phyloP scores from a whole-genome alignment of 2,329 filamentous ascomycete genomes.

The Scedosporium dehoogii region DNA sequence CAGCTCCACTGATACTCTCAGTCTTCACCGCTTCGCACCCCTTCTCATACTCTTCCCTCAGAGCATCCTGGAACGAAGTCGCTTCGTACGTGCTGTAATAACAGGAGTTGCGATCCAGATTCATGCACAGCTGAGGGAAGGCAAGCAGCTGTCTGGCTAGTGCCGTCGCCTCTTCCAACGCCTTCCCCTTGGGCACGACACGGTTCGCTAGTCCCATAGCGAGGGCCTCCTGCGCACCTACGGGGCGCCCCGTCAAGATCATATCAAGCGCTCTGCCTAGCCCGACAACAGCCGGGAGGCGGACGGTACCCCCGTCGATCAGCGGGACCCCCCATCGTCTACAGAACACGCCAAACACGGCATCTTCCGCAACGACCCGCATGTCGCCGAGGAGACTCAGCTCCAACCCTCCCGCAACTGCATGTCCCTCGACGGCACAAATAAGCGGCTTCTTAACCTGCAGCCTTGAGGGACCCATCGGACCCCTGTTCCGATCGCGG shows the following conservation, averaged over 20 bases:
- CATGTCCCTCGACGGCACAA: slow-evolving; percentile 38
- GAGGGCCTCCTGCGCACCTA: slow-evolving; percentile 38
- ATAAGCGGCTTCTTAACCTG: slow-evolving; percentile 41
- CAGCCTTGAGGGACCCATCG: slow-evolving; percentile 43
- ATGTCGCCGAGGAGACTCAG: slow-evolving; percentile 38
- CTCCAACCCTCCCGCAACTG: slow-evolving; percentile 43
- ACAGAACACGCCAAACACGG: slow-evolving; percentile 41
- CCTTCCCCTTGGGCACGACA: slow-evolving; percentile 38
- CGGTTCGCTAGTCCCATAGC: slow-evolving; percentile 42
- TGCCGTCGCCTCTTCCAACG: slow-evolving; percentile 34
- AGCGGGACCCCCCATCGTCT: slow-evolving; percentile 29
- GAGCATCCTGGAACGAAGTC: slow-evolving; percentile 36
- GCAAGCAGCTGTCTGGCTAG: slow-evolving; percentile 34
- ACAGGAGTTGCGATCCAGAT: slow-evolving; percentile 33
- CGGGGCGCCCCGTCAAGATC: slow-evolving; percentile 43
- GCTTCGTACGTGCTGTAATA: slow-evolving; percentile 42
- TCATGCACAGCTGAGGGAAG: slow-evolving; percentile 44
- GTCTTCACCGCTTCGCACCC: slow-evolving; percentile 28
- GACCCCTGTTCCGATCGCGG: slow-evolving; percentile 22
- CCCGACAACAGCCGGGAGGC: slow-evolving; percentile 39
- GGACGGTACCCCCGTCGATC: slow-evolving; percentile 37
- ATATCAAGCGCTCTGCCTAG: slow-evolving; percentile 44
- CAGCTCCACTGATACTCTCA: slow-evolving; percentile 25
- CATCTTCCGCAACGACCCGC: slow-evolving; percentile 37
- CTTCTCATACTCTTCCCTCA: slow-evolving; percentile 34